Conservation (phyloP, 352 stramenopile genomes). For the Globisporangium lucens region DNA sequence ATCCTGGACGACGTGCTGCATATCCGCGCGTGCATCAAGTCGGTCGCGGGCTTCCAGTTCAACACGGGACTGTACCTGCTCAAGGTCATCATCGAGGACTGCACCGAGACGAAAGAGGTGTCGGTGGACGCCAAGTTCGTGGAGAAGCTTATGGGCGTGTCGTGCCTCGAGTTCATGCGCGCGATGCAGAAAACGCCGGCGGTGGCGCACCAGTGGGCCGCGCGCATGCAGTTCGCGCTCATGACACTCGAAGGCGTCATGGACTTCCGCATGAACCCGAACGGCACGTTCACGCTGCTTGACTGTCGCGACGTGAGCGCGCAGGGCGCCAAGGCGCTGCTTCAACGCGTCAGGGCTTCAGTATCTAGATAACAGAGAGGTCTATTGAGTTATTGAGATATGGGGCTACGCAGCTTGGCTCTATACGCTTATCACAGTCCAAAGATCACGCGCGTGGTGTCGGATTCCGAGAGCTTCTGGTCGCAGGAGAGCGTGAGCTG, state of each 20-base stretch:
- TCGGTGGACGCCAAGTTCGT: conserved; percentile 58
- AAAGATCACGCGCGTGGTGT: conserved; percentile 16
- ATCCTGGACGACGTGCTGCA: conserved; percentile 31
- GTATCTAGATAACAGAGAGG: conserved; percentile 1
- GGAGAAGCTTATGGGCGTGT: conserved; percentile 68
- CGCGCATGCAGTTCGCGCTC: conserved; percentile 75
- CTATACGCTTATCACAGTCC: background rate
- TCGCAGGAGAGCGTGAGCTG: conserved; percentile 32
- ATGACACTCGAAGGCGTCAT: conserved; percentile 83
- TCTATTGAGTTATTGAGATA: conserved; percentile 5
- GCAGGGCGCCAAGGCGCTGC: conserved; percentile 35
- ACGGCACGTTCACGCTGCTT: conserved; percentile 42
- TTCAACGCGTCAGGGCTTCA: conserved; percentile 39
- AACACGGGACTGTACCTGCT: conserved; percentile 66
- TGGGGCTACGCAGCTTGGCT: background rate
- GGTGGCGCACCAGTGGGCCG: conserved; percentile 58
- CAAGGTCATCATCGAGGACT: conserved; percentile 75
- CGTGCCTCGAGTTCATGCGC: conserved; percentile 60
- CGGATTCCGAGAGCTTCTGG: conserved; percentile 12
- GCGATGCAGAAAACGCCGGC: conserved; percentile 62
- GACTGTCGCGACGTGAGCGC: conserved; percentile 42
- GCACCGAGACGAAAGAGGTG: conserved; percentile 50
- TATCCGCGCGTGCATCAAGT: conserved; percentile 78
- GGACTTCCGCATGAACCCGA: conserved; percentile 35
- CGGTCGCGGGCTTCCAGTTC: conserved; percentile 80